Percentiles rank a stretch among this genome's conserved stretches.
phyloP scores from a whole-genome alignment of 345 rosid genomes.

The Lumnitzera littorea region DNA sequence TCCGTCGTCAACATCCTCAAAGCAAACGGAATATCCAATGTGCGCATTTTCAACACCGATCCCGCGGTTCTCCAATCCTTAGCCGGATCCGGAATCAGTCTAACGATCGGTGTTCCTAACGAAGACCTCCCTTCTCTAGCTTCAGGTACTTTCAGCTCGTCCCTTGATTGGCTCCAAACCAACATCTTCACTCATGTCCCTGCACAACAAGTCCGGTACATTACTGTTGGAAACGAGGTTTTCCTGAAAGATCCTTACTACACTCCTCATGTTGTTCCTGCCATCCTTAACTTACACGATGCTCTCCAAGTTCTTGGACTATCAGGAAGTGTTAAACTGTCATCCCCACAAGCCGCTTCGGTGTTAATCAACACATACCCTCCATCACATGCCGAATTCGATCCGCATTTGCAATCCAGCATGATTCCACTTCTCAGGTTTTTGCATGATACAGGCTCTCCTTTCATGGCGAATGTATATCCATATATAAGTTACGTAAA shows the following conservation, averaged over 20 bases:
- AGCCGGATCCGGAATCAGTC: constrained; percentile 27
- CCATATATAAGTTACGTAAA: constrained; percentile 17
- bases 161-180: constrained; percentile 28
- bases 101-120: constrained; percentile 30
- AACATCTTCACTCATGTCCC: constrained; percentile 24
- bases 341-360: constrained; percentile 31
- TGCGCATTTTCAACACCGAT: constrained; percentile 30
- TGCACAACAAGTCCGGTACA: constrained; percentile 16
- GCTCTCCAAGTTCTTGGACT: constrained; percentile 20
- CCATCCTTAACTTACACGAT: constrained; percentile 19
- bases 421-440: constrained; percentile 19
- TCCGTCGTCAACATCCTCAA: constrained; percentile 13
- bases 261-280: constrained; percentile 24
- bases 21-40: constrained; percentile 19
- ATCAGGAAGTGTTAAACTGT: constrained; percentile 14
- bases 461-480: constrained; percentile 28
- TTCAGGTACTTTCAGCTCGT: constrained; percentile 2
- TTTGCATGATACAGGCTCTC: constrained; percentile 16
- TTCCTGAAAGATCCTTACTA: constrained; percentile 25
- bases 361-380: constrained; percentile 26
- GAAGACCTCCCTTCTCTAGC: constrained; percentile 29
- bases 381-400: constrained; percentile 26
- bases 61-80: constrained; percentile 18
- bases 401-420: constrained; percentile 15
- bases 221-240: constrained; percentile 32